Conservation (phyloP, 176 grass and related monocot species). For the Guadua angustifolia region DNA sequence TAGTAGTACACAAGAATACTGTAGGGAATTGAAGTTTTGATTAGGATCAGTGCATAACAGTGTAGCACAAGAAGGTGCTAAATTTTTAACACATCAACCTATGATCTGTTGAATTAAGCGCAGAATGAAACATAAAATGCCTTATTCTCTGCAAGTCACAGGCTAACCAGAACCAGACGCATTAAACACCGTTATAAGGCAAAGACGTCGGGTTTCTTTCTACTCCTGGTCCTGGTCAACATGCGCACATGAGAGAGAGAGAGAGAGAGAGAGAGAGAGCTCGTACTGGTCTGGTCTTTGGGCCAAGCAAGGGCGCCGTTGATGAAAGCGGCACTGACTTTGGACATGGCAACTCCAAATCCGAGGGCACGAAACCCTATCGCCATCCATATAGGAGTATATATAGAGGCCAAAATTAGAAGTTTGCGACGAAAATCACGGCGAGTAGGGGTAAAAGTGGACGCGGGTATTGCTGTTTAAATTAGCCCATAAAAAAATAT, state of each 20-base stretch:
- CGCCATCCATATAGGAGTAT: background rate
- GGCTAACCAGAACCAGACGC: slow-evolving; percentile 16
- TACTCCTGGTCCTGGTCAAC: too few relatives aligned
- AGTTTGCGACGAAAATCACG: background rate
- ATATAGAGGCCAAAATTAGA: background rate
- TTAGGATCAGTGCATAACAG: background rate
- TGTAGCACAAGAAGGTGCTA: background rate
- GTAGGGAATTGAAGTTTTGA: background rate
- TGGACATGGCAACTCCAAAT: slow-evolving; percentile 22
- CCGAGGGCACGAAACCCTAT: slow-evolving; percentile 56
- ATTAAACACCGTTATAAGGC: background rate
- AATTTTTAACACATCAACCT: background rate
- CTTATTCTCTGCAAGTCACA: background rate
- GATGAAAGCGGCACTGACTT: slow-evolving; percentile 36
- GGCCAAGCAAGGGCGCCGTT: slow-evolving; percentile 50
- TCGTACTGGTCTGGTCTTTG: slow-evolving; percentile 59
- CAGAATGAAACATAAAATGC: background rate
- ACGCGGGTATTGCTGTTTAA: too few relatives aligned
- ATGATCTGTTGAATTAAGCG: slow-evolving; percentile 1
- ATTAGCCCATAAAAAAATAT: too few relatives aligned
- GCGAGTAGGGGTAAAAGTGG: too few relatives aligned
- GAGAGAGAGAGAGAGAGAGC: background rate
- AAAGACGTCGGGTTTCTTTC: too few relatives aligned
- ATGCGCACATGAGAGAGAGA: background rate
- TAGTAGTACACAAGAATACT: background rate